phyloP scores from a whole-genome alignment of 2,329 filamentous ascomycete species.

The Blastomyces parvus region DNA sequence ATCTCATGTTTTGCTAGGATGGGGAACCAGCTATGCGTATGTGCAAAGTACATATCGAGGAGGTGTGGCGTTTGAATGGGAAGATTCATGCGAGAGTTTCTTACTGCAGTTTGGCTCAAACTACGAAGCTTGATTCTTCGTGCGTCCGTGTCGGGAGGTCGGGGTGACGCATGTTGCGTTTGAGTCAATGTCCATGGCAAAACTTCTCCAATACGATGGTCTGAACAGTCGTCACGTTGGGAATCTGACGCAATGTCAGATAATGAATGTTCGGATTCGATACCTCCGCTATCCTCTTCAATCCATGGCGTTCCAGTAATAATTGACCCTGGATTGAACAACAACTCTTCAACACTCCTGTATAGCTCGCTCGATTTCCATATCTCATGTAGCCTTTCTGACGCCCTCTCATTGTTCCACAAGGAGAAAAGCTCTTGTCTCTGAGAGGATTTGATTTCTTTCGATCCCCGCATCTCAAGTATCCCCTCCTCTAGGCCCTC shows the following conservation, averaged over 20 bases:
- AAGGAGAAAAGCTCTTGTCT: constrained; percentile 29
- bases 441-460: constrained; percentile 22
- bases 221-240: background rate
- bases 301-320: constrained; percentile 21
- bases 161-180: background rate
- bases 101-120: background rate
- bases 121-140: background rate
- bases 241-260: background rate
- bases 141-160: background rate
- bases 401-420: constrained; percentile 33
- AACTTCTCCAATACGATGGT: background rate
- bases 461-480: constrained; percentile 30
- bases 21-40: constrained; percentile 51
- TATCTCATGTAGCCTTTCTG: constrained; percentile 35
- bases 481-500: constrained; percentile 37
- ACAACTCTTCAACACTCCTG: constrained; percentile 33
- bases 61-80: constrained; percentile 44
- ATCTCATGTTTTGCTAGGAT: constrained; percentile 50
- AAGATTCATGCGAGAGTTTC: constrained; percentile 25
- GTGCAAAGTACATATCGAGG: constrained; percentile 49
- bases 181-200: background rate
- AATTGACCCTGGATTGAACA: constrained; percentile 26
- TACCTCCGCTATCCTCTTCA: constrained; percentile 21
- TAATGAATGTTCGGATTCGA: background rate
- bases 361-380: constrained; percentile 38